Evolutionary conservation across 768 basidiomycete species (phyloP).

Genomic region (Mycena capillaripes): DNA sequence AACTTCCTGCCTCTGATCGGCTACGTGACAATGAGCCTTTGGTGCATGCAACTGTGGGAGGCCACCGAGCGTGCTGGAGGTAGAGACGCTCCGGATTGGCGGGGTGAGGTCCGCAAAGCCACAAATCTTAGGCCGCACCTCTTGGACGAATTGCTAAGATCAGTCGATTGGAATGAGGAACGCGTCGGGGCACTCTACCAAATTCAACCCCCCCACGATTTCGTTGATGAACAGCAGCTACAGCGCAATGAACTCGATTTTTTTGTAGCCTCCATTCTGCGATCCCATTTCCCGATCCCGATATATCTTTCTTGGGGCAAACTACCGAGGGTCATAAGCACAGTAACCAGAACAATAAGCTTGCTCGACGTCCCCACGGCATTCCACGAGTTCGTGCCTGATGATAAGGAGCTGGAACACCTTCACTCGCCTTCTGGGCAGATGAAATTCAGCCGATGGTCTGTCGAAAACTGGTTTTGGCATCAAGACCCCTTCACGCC

Average conservation of each 20-base stretch:
- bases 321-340: not conserved
- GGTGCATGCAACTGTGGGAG: not conserved
- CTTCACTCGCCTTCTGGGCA: not conserved
- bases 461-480: not conserved
- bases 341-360: no score
- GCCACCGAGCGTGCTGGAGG: not conserved
- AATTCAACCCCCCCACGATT: not conserved
- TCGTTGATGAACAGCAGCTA: not conserved
- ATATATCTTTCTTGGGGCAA: slow-evolving; percentile 18
- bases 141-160: not conserved
- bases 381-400: not conserved
- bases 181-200: not conserved
- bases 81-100: not conserved
- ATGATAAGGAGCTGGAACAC: not conserved
- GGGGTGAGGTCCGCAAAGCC: not conserved
- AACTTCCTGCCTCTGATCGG: slow-evolving; percentile 11
- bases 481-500: not conserved
- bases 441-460: slow-evolving; percentile 6
- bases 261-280: not conserved
- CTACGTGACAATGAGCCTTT: slow-evolving; percentile 11
- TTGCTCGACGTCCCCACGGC: not conserved
- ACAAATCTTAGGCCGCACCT: not conserved
- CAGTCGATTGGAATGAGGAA: not conserved
- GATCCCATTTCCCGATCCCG: not conserved
- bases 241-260: not conserved